Evolutionary conservation across 2,329 filamentous ascomycete species (phyloP), one percentile per base, ranked within the genome.

Genomic region (Alternaria sp.): DNA sequence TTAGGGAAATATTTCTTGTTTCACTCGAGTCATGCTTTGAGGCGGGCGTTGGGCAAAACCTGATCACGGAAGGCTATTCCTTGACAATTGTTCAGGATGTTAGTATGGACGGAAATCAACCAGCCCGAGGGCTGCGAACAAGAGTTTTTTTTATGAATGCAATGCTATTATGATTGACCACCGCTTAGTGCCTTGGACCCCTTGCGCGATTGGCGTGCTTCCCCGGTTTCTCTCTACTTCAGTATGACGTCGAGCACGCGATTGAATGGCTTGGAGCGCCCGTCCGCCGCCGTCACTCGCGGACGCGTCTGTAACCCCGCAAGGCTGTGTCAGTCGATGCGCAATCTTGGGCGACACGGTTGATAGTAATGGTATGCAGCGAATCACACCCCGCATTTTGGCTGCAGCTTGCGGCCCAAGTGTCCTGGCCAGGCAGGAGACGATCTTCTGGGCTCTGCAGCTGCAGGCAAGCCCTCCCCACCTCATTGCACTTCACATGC

Each of bases 301-400:
- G 19, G 49, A 40, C 15, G 36, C n/a, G 43, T 36, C 52, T 57
- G 54, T 50, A 36, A 59, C 62, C 50, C 68, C 54, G 61, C 59
- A 59, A 69, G 57, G 57, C 64, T 64, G 57, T 62, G 63, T 56
- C 21, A 19, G 49, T 32, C 49, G 44, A 52, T 57, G 59, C 56
- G 51, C 54, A 36, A 62, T 62, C 60, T 59, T 52, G 52, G 17
- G 55, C 52, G 44, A 59, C 60, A 59, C 57, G 56, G 67, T 54
- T 54, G 60, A 69, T 63, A 45, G 64, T 50, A 25, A 63, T 58
- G 49, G 51, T 15, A 45, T 63, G 68, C 66, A 64, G 70, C 71
- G 67, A 72, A 73, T 73, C 65, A 71, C 62, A 65, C 57, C 55
- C 62, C 49, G 45, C 59, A 54, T 55, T 56, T 26, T 47, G 59